Percentiles rank a stretch among this genome's conserved stretches.
Evolutionary conservation across 228 moss, liverwort and hornwort species (phyloP).

Genomic region (Sphagnum magellanicum): DNA sequence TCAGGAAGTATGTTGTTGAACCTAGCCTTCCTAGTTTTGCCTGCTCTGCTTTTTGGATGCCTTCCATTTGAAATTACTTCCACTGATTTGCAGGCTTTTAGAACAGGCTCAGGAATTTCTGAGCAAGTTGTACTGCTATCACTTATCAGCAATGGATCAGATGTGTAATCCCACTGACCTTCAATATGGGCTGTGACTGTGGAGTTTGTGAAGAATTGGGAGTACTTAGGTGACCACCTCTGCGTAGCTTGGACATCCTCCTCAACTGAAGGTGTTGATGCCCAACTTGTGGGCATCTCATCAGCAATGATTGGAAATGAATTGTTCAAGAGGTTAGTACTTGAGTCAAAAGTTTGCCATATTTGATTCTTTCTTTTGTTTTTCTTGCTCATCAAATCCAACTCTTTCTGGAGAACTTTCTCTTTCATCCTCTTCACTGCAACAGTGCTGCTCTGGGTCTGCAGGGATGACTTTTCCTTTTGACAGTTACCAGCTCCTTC

Average conservation of each 20-base stretch:
- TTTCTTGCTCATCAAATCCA: constrained; percentile 18
- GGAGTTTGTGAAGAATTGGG: constrained; percentile 16
- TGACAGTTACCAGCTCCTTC: neutral
- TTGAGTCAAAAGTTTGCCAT: constrained; percentile 11
- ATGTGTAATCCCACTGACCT: constrained; percentile 17
- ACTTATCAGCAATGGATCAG: constrained; percentile 16
- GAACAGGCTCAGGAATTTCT: constrained; percentile 5
- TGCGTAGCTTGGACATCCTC: constrained; percentile 24
- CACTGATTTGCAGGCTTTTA: constrained; percentile 13
- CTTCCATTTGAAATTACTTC: neutral
- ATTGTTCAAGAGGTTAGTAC: constrained; percentile 22
- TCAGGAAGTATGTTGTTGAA: constrained; percentile 9
- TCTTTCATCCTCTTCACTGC: constrained; percentile 33
- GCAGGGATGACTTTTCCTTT: neutral
- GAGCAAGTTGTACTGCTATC: constrained; percentile 17
- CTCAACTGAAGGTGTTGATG: constrained; percentile 15
- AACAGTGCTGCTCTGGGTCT: constrained; percentile 20
- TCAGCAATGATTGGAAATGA: constrained; percentile 28
- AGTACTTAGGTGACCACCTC: constrained; percentile 69
- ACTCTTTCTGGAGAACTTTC: constrained; percentile 17
- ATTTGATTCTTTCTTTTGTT: constrained; percentile 7
- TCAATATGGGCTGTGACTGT: constrained; percentile 8
- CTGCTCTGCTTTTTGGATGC: constrained; percentile 9
- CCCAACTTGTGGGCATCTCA: constrained; percentile 27
- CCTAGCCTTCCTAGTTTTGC: constrained; percentile 19